Conservation (phyloP, 2,329 filamentous ascomycete genomes). For the Bisporella sp. region DNA sequence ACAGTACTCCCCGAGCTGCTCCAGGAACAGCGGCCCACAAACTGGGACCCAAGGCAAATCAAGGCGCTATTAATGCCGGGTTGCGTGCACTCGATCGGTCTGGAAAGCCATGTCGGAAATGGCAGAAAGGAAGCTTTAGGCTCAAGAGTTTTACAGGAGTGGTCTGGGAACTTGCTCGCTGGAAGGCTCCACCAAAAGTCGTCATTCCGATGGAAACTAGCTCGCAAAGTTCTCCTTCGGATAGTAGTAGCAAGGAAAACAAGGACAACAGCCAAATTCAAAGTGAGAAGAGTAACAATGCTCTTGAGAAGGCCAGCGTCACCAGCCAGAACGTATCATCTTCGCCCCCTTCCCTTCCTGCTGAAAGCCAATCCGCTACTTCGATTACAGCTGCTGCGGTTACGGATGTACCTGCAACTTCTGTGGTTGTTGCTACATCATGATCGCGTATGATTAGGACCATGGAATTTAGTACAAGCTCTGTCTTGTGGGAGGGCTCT, state of each 20-base stretch:
- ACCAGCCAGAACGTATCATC: constrained; percentile 28
- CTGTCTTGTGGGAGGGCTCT: too few species aligned
- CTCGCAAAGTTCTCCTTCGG: constrained; percentile 38
- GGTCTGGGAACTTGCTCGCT: constrained; percentile 73
- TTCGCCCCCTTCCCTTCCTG: constrained; percentile 35
- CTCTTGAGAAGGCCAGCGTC: constrained; percentile 52
- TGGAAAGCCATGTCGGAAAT: constrained; percentile 86
- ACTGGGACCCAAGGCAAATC: constrained; percentile 92
- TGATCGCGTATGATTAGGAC: too few species aligned
- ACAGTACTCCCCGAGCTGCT: constrained; percentile 33
- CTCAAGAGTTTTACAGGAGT: constrained; percentile 92
- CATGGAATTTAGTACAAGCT: too few species aligned
- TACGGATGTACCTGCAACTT: constrained; percentile 3
- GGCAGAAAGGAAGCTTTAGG: constrained; percentile 74
- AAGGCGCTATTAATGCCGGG: constrained; percentile 94
- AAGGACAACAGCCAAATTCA: constrained; percentile 51
- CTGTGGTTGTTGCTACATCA: constrained; percentile 9
- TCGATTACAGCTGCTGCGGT: constrained; percentile 13
- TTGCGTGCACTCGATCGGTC: constrained; percentile 89
- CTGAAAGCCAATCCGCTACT: not conserved
- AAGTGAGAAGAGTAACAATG: constrained; percentile 52
- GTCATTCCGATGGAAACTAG: constrained; percentile 34
- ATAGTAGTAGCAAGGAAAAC: constrained; percentile 56
- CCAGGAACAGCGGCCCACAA: constrained; percentile 54
- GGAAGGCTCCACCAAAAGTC: constrained; percentile 65